Evolutionary conservation across 192 early-diverging fungal species (phyloP).

Genomic region (Mortierella antarctica): DNA sequence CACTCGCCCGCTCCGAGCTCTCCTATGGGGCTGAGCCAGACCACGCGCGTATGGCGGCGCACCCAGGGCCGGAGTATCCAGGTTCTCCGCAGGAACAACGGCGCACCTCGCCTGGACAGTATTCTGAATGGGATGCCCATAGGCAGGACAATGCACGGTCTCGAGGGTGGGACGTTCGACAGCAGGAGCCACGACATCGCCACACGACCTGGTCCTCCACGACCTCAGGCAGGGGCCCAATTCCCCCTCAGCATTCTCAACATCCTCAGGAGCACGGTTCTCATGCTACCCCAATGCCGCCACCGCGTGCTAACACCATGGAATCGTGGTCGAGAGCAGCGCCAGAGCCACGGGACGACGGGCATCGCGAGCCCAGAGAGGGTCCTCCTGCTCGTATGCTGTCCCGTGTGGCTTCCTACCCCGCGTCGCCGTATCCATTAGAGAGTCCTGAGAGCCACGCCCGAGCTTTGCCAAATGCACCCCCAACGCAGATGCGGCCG

Average conservation of each 20-base stretch:
- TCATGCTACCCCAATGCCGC: conserved; percentile 12
- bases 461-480: neutral
- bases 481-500: neutral
- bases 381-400: conserved; percentile 6
- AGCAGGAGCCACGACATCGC: conserved; percentile 20
- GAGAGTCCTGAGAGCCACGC: conserved; percentile 7
- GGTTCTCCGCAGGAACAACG: conserved; percentile 9
- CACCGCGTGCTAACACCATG: conserved; percentile 18
- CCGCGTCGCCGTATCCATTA: conserved; percentile 15
- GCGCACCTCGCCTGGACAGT: conserved; percentile 14
- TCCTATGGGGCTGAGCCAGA: conserved; percentile 10
- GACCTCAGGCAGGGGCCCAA: conserved; percentile 7
- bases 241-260: conserved; percentile 7
- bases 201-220: conserved; percentile 32
- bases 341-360: conserved; percentile 7
- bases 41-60: conserved; percentile 3
- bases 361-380: neutral
- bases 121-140: conserved; percentile 22
- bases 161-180: conserved; percentile 25
- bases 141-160: conserved; percentile 9
- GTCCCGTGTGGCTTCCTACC: conserved; percentile 4
- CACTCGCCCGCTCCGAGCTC: neutral
- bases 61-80: conserved; percentile 21
- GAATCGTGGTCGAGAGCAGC: conserved; percentile 18
- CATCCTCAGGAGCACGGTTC: conserved; percentile 17